phyloP scores from a whole-genome alignment of 2,329 filamentous ascomycete genomes.

The Colletotrichum camelliae region DNA sequence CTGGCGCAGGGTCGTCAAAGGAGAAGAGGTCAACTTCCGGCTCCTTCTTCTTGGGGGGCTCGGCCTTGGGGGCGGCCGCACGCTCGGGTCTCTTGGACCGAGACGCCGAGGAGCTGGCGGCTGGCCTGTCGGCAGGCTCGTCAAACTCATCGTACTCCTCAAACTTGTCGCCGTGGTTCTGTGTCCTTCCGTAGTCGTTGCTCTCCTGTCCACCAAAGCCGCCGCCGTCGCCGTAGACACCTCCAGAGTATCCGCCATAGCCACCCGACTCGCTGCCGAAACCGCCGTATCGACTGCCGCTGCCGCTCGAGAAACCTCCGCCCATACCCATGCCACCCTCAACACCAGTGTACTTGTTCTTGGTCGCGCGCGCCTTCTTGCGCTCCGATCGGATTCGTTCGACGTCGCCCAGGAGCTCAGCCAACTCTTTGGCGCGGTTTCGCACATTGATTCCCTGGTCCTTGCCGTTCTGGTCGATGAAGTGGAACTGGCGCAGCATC shows the following conservation, averaged over 20 bases:
- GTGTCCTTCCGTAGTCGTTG: constrained; percentile 53
- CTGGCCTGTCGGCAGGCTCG: constrained; percentile 62
- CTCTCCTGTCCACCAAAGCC: constrained; percentile 83
- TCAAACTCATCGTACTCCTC: constrained; percentile 98
- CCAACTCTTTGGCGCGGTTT: constrained; percentile 93
- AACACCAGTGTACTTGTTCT: constrained; percentile 94
- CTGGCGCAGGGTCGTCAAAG: constrained; percentile 77
- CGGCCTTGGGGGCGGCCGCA: constrained; percentile 64
- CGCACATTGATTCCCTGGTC: constrained; percentile 98
- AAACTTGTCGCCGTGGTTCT: constrained; percentile 73
- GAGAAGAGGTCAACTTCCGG: constrained; percentile 93
- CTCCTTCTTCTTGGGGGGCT: constrained; percentile 80
- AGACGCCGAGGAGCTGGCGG: constrained; percentile 53
- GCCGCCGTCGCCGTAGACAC: constrained; percentile 94
- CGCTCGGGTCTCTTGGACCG: constrained; percentile 53
- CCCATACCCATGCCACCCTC: constrained; percentile 77
- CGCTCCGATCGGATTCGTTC: constrained; percentile 81
- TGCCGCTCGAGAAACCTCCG: constrained; percentile 57
- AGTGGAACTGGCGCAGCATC: constrained; percentile 99
- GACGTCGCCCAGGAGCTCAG: constrained; percentile 91
- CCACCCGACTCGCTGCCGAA: constrained; percentile 88
- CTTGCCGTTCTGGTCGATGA: constrained; percentile 94
- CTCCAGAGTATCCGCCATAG: constrained; percentile 68
- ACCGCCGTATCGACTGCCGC: constrained; percentile 75
- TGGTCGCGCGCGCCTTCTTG: constrained; percentile 90